phyloP scores from a whole-genome alignment of 1,284 basidiomycete species.

The Moniliophthora roreri region DNA sequence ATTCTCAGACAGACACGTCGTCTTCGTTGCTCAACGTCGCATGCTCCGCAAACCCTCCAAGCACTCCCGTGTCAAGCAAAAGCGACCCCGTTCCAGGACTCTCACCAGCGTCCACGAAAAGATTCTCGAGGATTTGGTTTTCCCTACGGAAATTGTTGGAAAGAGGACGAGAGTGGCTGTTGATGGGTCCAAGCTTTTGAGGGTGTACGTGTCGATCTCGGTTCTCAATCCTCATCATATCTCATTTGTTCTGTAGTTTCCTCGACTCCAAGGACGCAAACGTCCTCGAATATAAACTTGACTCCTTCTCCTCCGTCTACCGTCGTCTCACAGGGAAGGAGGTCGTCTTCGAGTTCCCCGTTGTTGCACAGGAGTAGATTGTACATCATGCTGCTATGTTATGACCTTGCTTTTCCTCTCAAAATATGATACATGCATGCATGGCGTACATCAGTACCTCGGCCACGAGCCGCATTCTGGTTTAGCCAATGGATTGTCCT shows the following conservation, averaged over 20 bases:
- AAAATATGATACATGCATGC: constrained; percentile 15
- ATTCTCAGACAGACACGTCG: constrained; percentile 98
- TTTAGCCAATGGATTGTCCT: too few relatives aligned
- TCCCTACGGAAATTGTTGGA: constrained; percentile 98
- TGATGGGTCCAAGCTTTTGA: constrained; percentile 90
- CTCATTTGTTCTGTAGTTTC: constrained; percentile 57
- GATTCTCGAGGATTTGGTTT: constrained; percentile 98
- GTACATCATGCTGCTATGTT: constrained; percentile 19
- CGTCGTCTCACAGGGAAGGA: constrained; percentile 94
- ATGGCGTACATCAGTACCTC: too few relatives aligned
- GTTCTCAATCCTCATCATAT: constrained; percentile 13
- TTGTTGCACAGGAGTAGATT: constrained; percentile 62
- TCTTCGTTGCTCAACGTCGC: constrained; percentile 98
- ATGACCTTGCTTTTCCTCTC: constrained; percentile 14
- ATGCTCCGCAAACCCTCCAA: constrained; percentile 98
- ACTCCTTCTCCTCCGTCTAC: constrained; percentile 95
- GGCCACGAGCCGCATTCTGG: too few relatives aligned
- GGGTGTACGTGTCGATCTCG: constrained; percentile 81
- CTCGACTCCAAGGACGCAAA: constrained; percentile 98
- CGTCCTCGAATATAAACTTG: constrained; percentile 99
- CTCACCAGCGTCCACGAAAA: constrained; percentile 97
- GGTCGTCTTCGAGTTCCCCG: constrained; percentile 87
- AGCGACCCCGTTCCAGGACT: constrained; percentile 95
- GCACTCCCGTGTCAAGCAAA: constrained; percentile 91
- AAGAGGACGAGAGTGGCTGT: constrained; percentile 93